phyloP scores from a whole-genome alignment of 306 rosid genomes.

The Prunus mira region DNA sequence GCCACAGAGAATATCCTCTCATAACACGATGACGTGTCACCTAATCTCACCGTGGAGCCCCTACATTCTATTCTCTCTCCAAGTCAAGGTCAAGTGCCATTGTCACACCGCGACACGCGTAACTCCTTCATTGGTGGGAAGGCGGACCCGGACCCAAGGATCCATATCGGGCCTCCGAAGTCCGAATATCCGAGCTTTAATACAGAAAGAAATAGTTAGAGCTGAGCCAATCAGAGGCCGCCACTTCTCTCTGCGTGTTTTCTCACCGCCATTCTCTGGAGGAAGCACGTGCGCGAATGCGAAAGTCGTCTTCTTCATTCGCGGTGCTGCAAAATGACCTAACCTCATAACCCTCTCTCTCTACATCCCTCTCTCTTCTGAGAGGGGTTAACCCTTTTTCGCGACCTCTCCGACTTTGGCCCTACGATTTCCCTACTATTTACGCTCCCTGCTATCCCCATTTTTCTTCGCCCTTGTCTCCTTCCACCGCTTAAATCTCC shows the following conservation, averaged over 20 bases:
- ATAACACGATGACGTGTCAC: not conserved
- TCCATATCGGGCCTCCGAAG: not conserved
- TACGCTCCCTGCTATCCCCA: conserved; percentile 2
- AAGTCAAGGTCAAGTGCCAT: not conserved
- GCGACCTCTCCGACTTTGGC: not conserved
- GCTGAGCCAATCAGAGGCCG: not conserved
- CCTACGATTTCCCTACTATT: not conserved
- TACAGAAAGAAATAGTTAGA: not conserved
- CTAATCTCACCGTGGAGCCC: not conserved
- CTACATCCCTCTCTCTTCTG: conserved; percentile 2
- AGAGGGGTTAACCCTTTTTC: not conserved
- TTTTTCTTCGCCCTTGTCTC: not conserved
- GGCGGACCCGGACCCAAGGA: not conserved
- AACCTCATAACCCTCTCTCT: not conserved
- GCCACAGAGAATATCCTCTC: not conserved
- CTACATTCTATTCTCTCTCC: not conserved
- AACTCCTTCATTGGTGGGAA: too few species aligned
- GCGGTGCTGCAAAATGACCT: conserved; percentile 11
- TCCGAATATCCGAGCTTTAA: not conserved
- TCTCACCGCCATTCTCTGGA: not conserved
- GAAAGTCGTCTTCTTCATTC: conserved; percentile 4
- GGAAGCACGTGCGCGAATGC: conserved; percentile 6
- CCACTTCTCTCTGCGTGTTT: not conserved
- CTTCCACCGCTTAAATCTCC: not conserved
- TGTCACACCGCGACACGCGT: not conserved